A percentile compares a stretch with the other conserved stretches of the same genome.
Evolutionary conservation across 1,284 basidiomycete species (phyloP).

Genomic region (Ganoderma meredithae): DNA sequence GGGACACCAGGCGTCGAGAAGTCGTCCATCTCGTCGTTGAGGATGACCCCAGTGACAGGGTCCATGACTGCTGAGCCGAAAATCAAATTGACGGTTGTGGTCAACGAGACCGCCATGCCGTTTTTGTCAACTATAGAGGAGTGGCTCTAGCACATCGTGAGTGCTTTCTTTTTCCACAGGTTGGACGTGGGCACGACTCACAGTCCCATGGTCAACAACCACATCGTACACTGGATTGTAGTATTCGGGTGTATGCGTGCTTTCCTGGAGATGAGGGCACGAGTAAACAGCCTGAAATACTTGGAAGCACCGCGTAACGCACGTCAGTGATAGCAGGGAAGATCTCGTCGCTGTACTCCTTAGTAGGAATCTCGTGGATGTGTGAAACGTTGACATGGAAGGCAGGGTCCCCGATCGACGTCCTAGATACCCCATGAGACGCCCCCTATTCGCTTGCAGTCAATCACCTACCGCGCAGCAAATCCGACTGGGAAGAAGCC

Average conservation of each 20-base stretch:
- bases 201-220: conserved; percentile 86
- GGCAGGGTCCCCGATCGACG: conserved; percentile 81
- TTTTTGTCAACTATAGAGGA: conserved; percentile 81
- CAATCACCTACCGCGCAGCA: conserved; percentile 63
- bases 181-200: conserved; percentile 44
- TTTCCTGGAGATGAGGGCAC: conserved; percentile 56
- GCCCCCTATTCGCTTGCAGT: no score
- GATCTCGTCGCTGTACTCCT: conserved; percentile 70
- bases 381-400: conserved; percentile 64
- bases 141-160: conserved; percentile 66
- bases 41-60: conserved; percentile 83
- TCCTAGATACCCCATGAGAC: conserved; percentile 51
- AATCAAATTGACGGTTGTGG: conserved; percentile 86
- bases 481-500: conserved; percentile 61
- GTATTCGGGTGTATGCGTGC: conserved; percentile 81
- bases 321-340: conserved; percentile 83
- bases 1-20: conserved; percentile 84
- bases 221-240: conserved; percentile 87
- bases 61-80: conserved; percentile 92
- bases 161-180: background rate
- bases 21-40: conserved; percentile 96
- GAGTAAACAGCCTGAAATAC: background rate
- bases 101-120: conserved; percentile 87
- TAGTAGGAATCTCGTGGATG: conserved; percentile 76
- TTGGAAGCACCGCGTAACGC: conserved; percentile 37